These are phyloP conservation scores for Hypoxylon crocopeplum DNA, from an alignment of 495 filamentous ascomycete species.

Conservation along the genomic window DNA sequence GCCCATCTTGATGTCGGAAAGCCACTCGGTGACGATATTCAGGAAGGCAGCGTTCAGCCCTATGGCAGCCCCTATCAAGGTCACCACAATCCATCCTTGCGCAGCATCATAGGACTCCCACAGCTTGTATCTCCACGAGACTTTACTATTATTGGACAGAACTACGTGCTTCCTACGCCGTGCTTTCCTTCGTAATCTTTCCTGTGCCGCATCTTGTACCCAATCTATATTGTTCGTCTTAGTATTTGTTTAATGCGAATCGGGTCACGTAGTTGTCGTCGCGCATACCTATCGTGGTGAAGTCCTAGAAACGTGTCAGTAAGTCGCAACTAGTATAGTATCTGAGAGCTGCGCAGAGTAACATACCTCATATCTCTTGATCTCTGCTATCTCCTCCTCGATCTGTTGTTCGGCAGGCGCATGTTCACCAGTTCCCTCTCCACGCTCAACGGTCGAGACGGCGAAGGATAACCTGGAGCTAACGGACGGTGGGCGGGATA, in stretches of 20 bases:
- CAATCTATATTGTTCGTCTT: constrained; percentile 65
- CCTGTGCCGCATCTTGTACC: constrained; percentile 96
- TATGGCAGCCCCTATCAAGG: constrained; percentile 89
- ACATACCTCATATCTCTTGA: constrained; percentile 90
- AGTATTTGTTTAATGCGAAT: neutral
- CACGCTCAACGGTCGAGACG: constrained; percentile 68
- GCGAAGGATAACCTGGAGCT: constrained; percentile 74
- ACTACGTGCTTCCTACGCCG: constrained; percentile 74
- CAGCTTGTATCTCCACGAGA: constrained; percentile 83
- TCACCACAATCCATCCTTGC: constrained; percentile 98
- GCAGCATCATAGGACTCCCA: constrained; percentile 93
- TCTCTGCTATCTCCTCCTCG: constrained; percentile 94
- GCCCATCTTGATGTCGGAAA: constrained; percentile 93
- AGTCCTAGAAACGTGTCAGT: constrained; percentile 53
- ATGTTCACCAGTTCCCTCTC: constrained; percentile 53
- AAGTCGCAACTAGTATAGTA: constrained; percentile 1
- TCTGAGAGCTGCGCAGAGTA: neutral
- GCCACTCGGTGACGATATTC: constrained; percentile 97
- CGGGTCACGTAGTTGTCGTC: neutral
- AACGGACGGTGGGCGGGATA: constrained; percentile 64
- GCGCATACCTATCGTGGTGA: constrained; percentile 85
- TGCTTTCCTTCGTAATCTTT: constrained; percentile 80
- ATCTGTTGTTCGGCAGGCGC: constrained; percentile 67
- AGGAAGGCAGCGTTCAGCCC: constrained; percentile 91
- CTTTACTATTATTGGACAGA: constrained; percentile 73